These are phyloP conservation scores for Parachlorella kessleri DNA, from an alignment of 139 green algal genomes.

Conservation along the genomic window DNA sequence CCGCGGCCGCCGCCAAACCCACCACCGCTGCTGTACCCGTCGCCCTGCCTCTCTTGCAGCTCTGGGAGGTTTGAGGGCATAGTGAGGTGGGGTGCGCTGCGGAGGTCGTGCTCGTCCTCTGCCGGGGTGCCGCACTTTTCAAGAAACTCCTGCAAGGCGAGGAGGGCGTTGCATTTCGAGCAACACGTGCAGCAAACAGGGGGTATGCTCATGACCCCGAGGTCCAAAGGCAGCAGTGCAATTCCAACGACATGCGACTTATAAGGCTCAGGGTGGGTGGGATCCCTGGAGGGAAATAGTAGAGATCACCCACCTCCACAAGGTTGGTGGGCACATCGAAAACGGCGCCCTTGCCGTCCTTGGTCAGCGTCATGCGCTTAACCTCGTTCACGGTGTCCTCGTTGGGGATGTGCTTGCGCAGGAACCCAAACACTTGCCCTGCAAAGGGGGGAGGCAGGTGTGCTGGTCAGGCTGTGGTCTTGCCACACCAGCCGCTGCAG, in stretches of 20 bases:
- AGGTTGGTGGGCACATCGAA: conserved; percentile 88
- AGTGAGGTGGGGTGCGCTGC: background rate
- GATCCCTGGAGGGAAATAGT: no score
- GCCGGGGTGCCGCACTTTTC: conserved; percentile 39
- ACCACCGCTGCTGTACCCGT: conserved; percentile 21
- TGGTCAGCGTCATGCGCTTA: conserved; percentile 85
- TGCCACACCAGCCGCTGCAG: conserved; percentile 36
- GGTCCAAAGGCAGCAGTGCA: background rate
- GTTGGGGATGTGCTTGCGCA: conserved; percentile 64
- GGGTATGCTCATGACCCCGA: background rate
- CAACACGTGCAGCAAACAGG: background rate
- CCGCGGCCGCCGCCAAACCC: conserved; percentile 24
- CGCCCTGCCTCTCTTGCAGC: conserved; percentile 52
- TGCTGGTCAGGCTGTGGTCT: background rate
- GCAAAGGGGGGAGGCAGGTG: background rate
- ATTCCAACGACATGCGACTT: background rate
- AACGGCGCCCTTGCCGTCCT: conserved; percentile 80
- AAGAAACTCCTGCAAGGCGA: conserved; percentile 54
- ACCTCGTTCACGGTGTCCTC: conserved; percentile 68
- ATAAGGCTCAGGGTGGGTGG: background rate
- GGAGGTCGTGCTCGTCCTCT: background rate
- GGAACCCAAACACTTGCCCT: conserved; percentile 70
- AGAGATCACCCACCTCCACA: conserved; percentile 11
- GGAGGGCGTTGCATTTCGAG: background rate
- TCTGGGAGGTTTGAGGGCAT: conserved; percentile 58